These are phyloP conservation scores for Phaffia australis DNA, from an alignment of 768 basidiomycete species.

Conservation along the genomic window DNA sequence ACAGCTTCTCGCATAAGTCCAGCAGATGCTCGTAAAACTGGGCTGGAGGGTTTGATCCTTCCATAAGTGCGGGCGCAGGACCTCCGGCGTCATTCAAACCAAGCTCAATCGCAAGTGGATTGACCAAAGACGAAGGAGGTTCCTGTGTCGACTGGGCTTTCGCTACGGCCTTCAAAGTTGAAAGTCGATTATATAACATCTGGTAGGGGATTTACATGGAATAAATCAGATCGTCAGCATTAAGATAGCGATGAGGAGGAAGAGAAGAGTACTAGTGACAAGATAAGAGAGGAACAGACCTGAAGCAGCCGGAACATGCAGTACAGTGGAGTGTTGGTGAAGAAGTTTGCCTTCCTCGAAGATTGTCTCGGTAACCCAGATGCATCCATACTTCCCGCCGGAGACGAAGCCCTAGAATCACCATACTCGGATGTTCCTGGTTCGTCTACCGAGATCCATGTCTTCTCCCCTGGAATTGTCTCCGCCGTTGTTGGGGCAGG, in stretches of 20 bases:
- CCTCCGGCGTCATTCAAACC: slow-evolving; percentile 59
- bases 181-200: slow-evolving; percentile 78
- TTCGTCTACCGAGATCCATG: slow-evolving; percentile 38
- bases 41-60: slow-evolving; percentile 43
- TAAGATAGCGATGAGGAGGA: neutral
- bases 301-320: slow-evolving; percentile 77
- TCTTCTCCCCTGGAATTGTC: slow-evolving; percentile 32
- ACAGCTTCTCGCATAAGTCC: slow-evolving; percentile 82
- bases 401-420: slow-evolving; percentile 33
- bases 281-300: slow-evolving; percentile 46
- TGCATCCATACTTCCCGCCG: slow-evolving; percentile 24
- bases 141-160: slow-evolving; percentile 47
- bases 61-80: slow-evolving; percentile 33
- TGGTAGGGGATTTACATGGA: slow-evolving; percentile 35
- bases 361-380: slow-evolving; percentile 22
- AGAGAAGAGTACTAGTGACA: neutral
- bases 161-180: slow-evolving; percentile 73
- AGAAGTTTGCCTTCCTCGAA: slow-evolving; percentile 47
- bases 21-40: slow-evolving; percentile 81
- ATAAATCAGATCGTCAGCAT: slow-evolving; percentile 12
- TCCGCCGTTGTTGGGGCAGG: too few species aligned
- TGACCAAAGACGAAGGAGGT: slow-evolving; percentile 52
- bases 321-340: slow-evolving; percentile 87
- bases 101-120: slow-evolving; percentile 70
- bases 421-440: slow-evolving; percentile 14